These are phyloP conservation scores for Pseudogymnoascus sp. DNA, from an alignment of 2,329 filamentous ascomycete species.

Conservation along the genomic window DNA sequence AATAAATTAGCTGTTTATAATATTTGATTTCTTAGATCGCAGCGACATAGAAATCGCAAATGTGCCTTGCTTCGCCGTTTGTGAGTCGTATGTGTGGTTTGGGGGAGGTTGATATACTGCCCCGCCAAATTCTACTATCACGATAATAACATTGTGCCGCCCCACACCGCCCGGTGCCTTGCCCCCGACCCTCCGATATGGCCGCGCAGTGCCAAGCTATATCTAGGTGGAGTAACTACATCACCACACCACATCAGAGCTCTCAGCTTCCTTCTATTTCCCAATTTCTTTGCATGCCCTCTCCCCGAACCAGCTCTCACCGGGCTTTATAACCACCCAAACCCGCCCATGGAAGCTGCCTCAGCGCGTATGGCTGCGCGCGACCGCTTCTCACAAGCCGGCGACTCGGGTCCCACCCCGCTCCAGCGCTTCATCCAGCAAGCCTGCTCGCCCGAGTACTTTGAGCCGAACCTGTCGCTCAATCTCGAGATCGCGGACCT, in stretches of 20 bases:
- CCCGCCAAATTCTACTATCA: constrained; percentile 5
- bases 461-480: constrained; percentile 91
- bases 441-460: constrained; percentile 94
- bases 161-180: background rate
- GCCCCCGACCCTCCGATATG: background rate
- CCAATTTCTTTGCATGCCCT: background rate
- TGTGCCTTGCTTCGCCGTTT: background rate
- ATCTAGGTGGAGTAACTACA: constrained; percentile 1
- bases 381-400: constrained; percentile 83
- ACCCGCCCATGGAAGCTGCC: constrained; percentile 70
- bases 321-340: constrained; percentile 5
- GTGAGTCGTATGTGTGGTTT: background rate
- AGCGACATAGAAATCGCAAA: background rate
- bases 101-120: background rate
- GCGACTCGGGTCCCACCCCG: constrained; percentile 70
- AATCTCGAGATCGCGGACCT: constrained; percentile 95
- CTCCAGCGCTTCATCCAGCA: constrained; percentile 93
- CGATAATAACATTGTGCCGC: background rate
- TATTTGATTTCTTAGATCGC: background rate
- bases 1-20: background rate
- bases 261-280: background rate
- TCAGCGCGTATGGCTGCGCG: constrained; percentile 91
- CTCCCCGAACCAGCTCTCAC: background rate
- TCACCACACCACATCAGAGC: constrained; percentile 10
- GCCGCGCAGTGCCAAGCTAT: constrained; percentile 1